A percentile compares a stretch with the other conserved stretches of the same genome.
Conservation (phyloP, 2,329 filamentous ascomycete genomes). For the Stemphylium vesicarium region DNA sequence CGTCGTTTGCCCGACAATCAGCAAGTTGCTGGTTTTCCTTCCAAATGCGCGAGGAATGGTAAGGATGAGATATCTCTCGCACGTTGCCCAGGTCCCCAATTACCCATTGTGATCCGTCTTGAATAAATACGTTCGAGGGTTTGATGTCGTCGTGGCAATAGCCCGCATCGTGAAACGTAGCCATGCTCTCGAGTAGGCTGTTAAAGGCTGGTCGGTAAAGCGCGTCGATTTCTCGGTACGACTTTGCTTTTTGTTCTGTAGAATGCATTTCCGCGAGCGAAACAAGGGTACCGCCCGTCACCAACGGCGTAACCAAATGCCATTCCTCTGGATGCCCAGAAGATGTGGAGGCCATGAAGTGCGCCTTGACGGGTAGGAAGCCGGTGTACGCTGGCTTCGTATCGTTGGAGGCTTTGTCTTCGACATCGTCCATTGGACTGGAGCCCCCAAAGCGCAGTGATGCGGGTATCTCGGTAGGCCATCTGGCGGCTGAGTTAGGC, state of each 20-base stretch:
- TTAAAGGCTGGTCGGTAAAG: slow-evolving; percentile 39
- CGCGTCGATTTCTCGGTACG: slow-evolving; percentile 29
- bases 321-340: slow-evolving; percentile 16
- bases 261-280: slow-evolving; percentile 14
- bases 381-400: slow-evolving; percentile 5
- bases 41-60: slow-evolving; percentile 33
- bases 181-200: slow-evolving; percentile 30
- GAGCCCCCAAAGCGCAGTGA: slow-evolving; percentile 28
- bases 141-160: slow-evolving; percentile 51
- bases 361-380: slow-evolving; percentile 24
- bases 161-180: slow-evolving; percentile 34
- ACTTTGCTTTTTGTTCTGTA: background rate
- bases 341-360: slow-evolving; percentile 24
- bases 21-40: slow-evolving; percentile 27
- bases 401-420: background rate
- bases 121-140: slow-evolving; percentile 42
- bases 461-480: slow-evolving; percentile 39
- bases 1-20: slow-evolving; percentile 41
- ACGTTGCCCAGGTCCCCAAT: slow-evolving; percentile 48
- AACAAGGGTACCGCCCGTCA: slow-evolving; percentile 21
- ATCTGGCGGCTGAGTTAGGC: slow-evolving; percentile 14
- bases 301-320: slow-evolving; percentile 31
- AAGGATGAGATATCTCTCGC: slow-evolving; percentile 38
- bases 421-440: background rate
- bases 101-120: slow-evolving; percentile 32